Evolutionary conservation across 345 rosid genomes (phyloP).

Genomic region (Stellera chamaejasme): DNA sequence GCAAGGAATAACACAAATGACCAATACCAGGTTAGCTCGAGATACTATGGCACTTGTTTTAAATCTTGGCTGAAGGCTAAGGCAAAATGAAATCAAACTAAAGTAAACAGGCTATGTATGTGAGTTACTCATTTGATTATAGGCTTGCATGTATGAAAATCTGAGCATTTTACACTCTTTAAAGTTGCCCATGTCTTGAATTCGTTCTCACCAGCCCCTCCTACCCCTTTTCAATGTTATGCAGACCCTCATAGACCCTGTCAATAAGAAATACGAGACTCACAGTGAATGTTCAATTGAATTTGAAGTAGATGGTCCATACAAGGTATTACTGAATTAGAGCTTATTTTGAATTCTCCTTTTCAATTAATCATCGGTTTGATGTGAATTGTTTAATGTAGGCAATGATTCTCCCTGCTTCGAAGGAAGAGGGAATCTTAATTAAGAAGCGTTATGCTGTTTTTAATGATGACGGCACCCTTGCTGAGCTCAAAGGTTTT

Average conservation of each 20-base stretch:
- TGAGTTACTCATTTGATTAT: conserved; percentile 7
- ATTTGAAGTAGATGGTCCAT: conserved; percentile 99
- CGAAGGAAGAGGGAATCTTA: conserved; percentile 95
- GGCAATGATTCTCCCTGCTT: conserved; percentile 99
- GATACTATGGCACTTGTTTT: conserved; percentile 3
- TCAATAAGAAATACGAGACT: conserved; percentile 62
- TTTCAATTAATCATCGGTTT: conserved; percentile 11
- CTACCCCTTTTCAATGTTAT: conserved; percentile 1
- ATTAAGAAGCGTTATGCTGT: conserved; percentile 98
- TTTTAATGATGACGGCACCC: conserved; percentile 94
- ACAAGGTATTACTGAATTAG: conserved; percentile 54
- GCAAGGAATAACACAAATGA: conserved; percentile 90
- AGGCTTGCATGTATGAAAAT: too few species aligned
- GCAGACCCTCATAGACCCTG: conserved; percentile 77
- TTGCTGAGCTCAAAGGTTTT: conserved; percentile 98
- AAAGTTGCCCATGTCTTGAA: conserved; percentile 12
- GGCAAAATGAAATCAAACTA: background rate
- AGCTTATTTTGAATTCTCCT: conserved; percentile 13
- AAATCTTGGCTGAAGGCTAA: too few species aligned
- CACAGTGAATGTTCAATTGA: conserved; percentile 98
- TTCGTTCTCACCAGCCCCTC: conserved; percentile 12
- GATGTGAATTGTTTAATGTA: conserved; percentile 23
- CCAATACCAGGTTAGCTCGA: conserved; percentile 72
- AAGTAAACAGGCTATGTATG: background rate
- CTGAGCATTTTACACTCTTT: background rate